Base-by-base conservation (phyloP, 495 filamentous ascomycete genomes). In the Cladorrhinum samala region DNA sequence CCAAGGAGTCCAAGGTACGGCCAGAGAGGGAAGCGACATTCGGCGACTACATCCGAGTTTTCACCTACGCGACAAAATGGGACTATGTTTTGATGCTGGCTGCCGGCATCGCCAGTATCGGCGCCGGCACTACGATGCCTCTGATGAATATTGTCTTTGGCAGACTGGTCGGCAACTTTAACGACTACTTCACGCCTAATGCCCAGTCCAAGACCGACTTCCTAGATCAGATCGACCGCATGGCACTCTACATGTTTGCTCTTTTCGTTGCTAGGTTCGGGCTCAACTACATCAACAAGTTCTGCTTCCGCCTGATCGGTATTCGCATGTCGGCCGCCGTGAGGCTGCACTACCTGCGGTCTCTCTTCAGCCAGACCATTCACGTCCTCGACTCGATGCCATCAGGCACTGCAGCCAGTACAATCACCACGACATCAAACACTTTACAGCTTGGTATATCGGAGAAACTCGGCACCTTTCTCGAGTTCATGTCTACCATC, bases 401-500 rank as follows among this genome's bases (percentile, higher is more conserved):
- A 52, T 63, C 72, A 51, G 68, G 78, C 36, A 53, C 74, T 48
- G 70, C 78, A 19, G 78, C 79, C 0, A 76, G 76, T 45, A 79
- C 81, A 16, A 84, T 87, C 38, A 83, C 72, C 19, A 63, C 68
- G 24, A 82, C 84, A 46, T 74, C 81, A 19, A 77, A 83, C 52
- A 75, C 76, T 0, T 76, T 84, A 46, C 81, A 77, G 51, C 71
- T 77, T 0, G 81, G 82, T 18, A 83, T 81, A 6, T 77, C 80
- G 7, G 82, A 86, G 65, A 86, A 85, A 61, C 77, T 83, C 8
- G 82, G 81, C 36, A 76, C 80, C 20, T 76, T 75, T 39, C 58
- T 85, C 37, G 69, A 76, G 52, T 79, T 71, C 46, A 51, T 74
- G 8, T 71, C 81, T 2, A 81, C 78, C 50, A 83, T 86, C 50